Evolutionary conservation across 78 protist genomes (phyloP), one percentile per base, ranked within the genome.

Genomic region (Emiliania huxleyi): DNA sequence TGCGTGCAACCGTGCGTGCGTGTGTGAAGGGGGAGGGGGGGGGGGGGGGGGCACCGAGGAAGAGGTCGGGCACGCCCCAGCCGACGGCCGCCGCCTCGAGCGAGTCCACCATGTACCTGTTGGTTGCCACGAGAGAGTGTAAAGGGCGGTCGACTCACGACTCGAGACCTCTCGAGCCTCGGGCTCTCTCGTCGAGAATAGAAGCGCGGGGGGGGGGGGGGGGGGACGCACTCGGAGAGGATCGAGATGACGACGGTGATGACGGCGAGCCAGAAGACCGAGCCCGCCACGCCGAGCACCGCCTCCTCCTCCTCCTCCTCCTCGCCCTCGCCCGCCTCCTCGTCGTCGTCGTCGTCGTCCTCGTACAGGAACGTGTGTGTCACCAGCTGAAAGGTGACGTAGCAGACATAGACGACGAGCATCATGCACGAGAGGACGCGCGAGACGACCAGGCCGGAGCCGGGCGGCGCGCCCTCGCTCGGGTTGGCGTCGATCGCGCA

Each of bases 241-340:
- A 69, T 0, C 25, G 91, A 19, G 73, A 94, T 75, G 56, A 85
- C 29, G 37, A 88, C 69, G 26, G 96, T 87, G 25, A 94, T 75
- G 4, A 45, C 92, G 38, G 77, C 81, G 35, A 94, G 48, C 87
- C 55, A 23, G 38, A 85, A 1, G 38, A 91, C 12, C 35, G 94
- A 37, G 8, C 18, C 52, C 26, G 21, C 0, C 5, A 48, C n/a
- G 42, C 79, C 52, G 15, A 93, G 40, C 26, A 46, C 79, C 2
- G 55, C 52, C 69, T 35, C 84, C 25, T 91, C 94, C 23, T 55
- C 94, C 40, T 91, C 94, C 26, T 93, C 93, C 19, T 40, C 42
- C 33, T 2, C 44, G 79, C 52, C 90, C n/a, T 21, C 77, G 21
- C 0, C 91, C 26, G 15, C 42, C 52, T 25, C 4, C 38, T 42